Evolutionary conservation across 2,329 filamentous ascomycete genomes (phyloP), one percentile per base, ranked within the genome.

Genomic region (Hypoxylon sp.): DNA sequence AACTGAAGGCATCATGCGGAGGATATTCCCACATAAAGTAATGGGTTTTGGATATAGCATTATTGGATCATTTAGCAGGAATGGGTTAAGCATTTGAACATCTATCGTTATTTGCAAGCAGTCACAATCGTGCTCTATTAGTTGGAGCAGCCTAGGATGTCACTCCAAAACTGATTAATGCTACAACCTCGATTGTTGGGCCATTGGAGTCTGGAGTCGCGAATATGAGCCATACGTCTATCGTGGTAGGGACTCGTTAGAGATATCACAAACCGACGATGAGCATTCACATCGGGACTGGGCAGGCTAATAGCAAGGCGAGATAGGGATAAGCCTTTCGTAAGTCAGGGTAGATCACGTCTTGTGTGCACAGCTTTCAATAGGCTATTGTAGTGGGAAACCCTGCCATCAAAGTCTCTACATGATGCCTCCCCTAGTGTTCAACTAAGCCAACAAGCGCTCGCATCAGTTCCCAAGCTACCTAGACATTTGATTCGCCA

Each of bases 11-110:
- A 51, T 17, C 39, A 56, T 35, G 50, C 39, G 66, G 60, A 71
- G 68, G 69, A 71, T 71, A 69, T 71, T 69, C 69, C 69, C 69
- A 67, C 24, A 44, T 39, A 60, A 47, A 51, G 51, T 51, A 51
- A 55, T 62, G 50, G 52, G 52, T 58, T 53, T 66, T 65, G 47
- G 48, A 59, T 62, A 50, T 13, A 44, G 54, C 56, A 60, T 55
- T 13, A 60, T 52, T 37, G 39, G 52, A 32, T 42, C 32, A 51
- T 48, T 53, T 62, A 37, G 35, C 6, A 50, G 29, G 35, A 62
- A 35, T 57, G n/a, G 17, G 10, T 46, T 55, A 29, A 21, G 27
- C 39, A 55, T 61, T 24, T 42, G 24, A 37, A 19, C 47, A 42
- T 57, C 39, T 13, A 59, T 56, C 32, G 21, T 60, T 10, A 59